Percentiles rank a stretch among this genome's conserved stretches.
phyloP scores from a whole-genome alignment of 31 red algal species.

The Porphyra umbilicalis region DNA sequence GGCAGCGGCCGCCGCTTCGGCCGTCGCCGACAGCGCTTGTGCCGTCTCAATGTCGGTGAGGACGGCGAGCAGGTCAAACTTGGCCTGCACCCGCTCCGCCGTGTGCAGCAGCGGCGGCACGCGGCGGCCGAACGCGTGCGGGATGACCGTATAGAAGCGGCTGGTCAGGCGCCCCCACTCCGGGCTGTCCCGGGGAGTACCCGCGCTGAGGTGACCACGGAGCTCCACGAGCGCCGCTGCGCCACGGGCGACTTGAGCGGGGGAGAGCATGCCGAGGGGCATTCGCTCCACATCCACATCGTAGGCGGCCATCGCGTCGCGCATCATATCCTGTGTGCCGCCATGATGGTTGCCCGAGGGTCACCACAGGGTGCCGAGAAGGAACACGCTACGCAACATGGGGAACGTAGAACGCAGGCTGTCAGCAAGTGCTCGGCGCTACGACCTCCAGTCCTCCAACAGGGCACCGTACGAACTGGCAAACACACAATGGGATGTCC shows the following conservation, averaged over 20 bases:
- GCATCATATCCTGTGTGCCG: slow-evolving; percentile 15
- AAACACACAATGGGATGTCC: no score
- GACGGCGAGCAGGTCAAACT: slow-evolving; percentile 36
- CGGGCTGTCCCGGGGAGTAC: neutral
- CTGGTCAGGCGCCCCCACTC: slow-evolving; percentile 15
- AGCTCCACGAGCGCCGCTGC: slow-evolving; percentile 24
- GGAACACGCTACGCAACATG: no score
- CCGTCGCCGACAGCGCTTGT: neutral
- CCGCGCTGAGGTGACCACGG: slow-evolving; percentile 5
- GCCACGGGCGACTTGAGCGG: slow-evolving; percentile 34
- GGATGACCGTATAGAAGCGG: slow-evolving; percentile 31
- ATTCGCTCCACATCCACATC: slow-evolving; percentile 26
- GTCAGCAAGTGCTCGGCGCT: no score
- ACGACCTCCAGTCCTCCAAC: no score
- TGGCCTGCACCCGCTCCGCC: slow-evolving; percentile 10
- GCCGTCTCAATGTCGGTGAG: slow-evolving; percentile 28
- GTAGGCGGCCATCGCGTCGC: slow-evolving; percentile 15
- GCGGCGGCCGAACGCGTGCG: slow-evolving; percentile 17
- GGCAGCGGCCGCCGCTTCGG: slow-evolving; percentile 10
- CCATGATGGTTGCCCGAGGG: no score
- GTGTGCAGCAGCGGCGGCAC: slow-evolving; percentile 23
- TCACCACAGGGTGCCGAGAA: no score
- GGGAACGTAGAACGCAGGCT: no score
- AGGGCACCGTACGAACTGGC: no score
- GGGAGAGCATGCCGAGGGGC: slow-evolving; percentile 20